Evolutionary conservation across 1,139 yeast genomes (phyloP), one percentile per base, ranked within the genome.

Genomic region (Yamadazyma aaseri): DNA sequence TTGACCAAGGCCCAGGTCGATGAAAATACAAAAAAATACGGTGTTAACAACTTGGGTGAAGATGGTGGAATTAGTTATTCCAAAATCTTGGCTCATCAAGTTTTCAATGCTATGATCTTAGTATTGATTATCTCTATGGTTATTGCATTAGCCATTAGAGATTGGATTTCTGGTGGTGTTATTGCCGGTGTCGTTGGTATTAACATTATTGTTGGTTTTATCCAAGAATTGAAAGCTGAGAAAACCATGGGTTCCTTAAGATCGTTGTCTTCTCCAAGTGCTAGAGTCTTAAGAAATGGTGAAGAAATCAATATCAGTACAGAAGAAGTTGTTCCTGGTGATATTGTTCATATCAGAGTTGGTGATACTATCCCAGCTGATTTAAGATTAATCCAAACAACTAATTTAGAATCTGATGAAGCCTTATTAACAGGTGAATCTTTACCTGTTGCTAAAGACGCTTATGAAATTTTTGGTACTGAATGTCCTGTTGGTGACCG

Each of bases 311-410:
- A 80, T 2, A 66, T 85, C 24, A 75, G 83, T 9, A 80, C 90
- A 0, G 75, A 71, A 37, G 79, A 73, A n/a, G 78, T 84, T 15
- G 92, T 82, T n/a, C 90, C 90, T 2, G 94, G 94, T 39, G 95
- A 85, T 53, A 55, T 84, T 34, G 78, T 82, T 25, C 63, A 66
- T 38, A 69, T 84, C 36, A 72, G 70, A 46, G 86, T 81, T 27
- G 94, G 94, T 35, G 94, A 84, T 53, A 83, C 90, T 2, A 65
- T 84, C 28, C 94, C 94, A 11, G 92, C 92, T 5, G 94, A 84
- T 54, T 53, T 82, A 40, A 67, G 94, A 42, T 64, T 84, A 31
- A 46, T 79, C 32, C 80, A 75, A 27, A 51, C 76, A 32, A 71
- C 76, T 64, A 84, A 83, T 56, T 77, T 84, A 44, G 92, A 84